Evolutionary conservation across 768 basidiomycete species (phyloP).

Genomic region (Boletus rubescentipes): DNA sequence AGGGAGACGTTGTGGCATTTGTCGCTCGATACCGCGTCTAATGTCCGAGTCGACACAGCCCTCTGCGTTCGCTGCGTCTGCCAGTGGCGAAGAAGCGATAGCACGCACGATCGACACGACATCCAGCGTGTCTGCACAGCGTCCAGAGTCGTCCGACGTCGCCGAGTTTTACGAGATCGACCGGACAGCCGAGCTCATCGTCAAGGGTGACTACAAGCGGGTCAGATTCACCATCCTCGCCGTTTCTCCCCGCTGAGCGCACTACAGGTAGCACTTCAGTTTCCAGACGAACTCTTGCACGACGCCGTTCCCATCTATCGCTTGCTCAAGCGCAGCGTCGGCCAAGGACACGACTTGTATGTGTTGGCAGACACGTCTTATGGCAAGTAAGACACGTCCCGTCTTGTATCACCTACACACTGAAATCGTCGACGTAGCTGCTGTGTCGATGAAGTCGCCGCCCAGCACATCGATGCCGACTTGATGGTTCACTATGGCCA

Average conservation of each 20-base stretch:
- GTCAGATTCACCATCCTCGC: slow-evolving; percentile 40
- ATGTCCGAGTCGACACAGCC: slow-evolving; percentile 19
- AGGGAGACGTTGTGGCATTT: no score
- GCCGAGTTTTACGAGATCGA: slow-evolving; percentile 75
- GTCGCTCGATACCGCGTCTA: no score
- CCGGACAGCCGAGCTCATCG: slow-evolving; percentile 60
- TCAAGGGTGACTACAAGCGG: slow-evolving; percentile 63
- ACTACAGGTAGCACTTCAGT: slow-evolving; percentile 82
- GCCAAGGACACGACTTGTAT: slow-evolving; percentile 60
- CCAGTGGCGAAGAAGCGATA: slow-evolving; percentile 70
- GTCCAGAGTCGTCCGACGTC: slow-evolving; percentile 39
- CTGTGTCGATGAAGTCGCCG: slow-evolving; percentile 95
- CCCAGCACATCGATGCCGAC: slow-evolving; percentile 91
- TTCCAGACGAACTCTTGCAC: slow-evolving; percentile 89
- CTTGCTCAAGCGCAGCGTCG: slow-evolving; percentile 52
- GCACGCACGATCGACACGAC: slow-evolving; percentile 50
- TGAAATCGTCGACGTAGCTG: slow-evolving; percentile 48
- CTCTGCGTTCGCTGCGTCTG: slow-evolving; percentile 49
- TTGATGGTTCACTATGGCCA: slow-evolving; percentile 94
- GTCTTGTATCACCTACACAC: neutral
- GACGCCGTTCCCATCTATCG: slow-evolving; percentile 85
- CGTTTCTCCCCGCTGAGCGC: neutral
- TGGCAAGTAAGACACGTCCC: slow-evolving; percentile 62
- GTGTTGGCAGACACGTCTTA: slow-evolving; percentile 98
- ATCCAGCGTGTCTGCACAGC: slow-evolving; percentile 36